A percentile compares a stretch with the other conserved stretches of the same genome.
Evolutionary conservation across 2,329 filamentous ascomycete species (phyloP).

Genomic region (Leptographium galeiforme): DNA sequence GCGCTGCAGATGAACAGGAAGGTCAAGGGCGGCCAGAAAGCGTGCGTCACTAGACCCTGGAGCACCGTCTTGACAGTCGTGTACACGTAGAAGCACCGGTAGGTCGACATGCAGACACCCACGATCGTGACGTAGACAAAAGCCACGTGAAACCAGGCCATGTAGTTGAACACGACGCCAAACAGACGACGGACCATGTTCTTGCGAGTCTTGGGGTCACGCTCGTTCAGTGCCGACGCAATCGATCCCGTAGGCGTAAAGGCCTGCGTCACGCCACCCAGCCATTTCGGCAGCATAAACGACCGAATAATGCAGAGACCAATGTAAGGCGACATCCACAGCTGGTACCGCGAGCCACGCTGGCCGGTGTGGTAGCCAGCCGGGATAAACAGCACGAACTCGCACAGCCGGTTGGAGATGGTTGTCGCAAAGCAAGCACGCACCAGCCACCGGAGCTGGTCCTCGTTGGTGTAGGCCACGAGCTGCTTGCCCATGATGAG

Average conservation of each 20-base stretch:
- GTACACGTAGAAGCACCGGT: constrained; percentile 23
- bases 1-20: constrained; percentile 41
- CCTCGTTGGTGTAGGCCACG: constrained; percentile 37
- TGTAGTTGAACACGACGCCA: constrained; percentile 41
- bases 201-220: constrained; percentile 36
- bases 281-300: constrained; percentile 46
- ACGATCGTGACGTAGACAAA: constrained; percentile 24
- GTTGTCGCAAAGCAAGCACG: constrained; percentile 38
- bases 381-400: constrained; percentile 41
- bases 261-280: constrained; percentile 42
- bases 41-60: constrained; percentile 42
- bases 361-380: constrained; percentile 46
- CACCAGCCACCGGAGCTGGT: constrained; percentile 45
- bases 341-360: constrained; percentile 38
- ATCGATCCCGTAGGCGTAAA: constrained; percentile 49
- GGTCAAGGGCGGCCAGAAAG: constrained; percentile 47
- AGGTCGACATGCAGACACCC: constrained; percentile 34
- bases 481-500: constrained; percentile 41
- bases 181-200: constrained; percentile 39
- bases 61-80: constrained; percentile 40
- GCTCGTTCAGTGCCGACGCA: constrained; percentile 41
- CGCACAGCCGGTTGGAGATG: constrained; percentile 37
- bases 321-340: constrained; percentile 40
- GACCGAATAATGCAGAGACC: constrained; percentile 38
- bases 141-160: constrained; percentile 28